These are phyloP conservation scores for Saprolegnia diclina DNA, from an alignment of 352 stramenopile species.

Conservation along the genomic window DNA sequence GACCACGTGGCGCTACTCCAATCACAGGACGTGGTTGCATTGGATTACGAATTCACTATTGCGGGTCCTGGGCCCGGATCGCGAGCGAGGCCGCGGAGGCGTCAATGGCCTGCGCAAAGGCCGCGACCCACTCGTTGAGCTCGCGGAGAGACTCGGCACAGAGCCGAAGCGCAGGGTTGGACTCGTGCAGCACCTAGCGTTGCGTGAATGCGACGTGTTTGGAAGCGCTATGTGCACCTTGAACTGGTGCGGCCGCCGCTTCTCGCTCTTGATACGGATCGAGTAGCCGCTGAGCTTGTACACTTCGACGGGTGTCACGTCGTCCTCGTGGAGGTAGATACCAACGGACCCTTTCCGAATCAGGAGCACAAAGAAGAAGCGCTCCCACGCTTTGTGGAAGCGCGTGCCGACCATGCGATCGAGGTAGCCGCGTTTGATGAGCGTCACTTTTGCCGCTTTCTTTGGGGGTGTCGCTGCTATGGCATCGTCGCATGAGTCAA, in stretches of 20 bases:
- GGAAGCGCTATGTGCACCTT: no score
- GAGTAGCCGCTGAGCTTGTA: conserved; percentile 67
- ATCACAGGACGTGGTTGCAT: not conserved
- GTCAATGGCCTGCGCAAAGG: conserved; percentile 56
- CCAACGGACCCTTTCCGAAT: conserved; percentile 64
- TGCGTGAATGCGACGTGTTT: not conserved
- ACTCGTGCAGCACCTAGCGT: conserved; percentile 34
- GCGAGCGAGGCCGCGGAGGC: conserved; percentile 48
- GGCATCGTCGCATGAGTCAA: not conserved
- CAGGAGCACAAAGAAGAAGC: conserved; percentile 66
- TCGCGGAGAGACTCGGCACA: conserved; percentile 51
- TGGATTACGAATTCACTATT: conserved; percentile 1
- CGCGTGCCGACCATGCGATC: conserved; percentile 34
- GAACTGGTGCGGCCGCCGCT: conserved; percentile 62
- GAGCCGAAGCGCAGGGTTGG: conserved; percentile 57
- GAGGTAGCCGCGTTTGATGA: conserved; percentile 25
- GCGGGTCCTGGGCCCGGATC: conserved; percentile 8
- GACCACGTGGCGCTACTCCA: not conserved
- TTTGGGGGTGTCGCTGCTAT: not conserved
- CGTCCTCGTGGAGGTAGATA: conserved; percentile 49
- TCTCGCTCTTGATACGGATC: conserved; percentile 58
- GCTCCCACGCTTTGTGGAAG: conserved; percentile 58
- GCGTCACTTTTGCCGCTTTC: not conserved
- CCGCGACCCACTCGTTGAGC: conserved; percentile 62
- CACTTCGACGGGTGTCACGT: conserved; percentile 47